phyloP scores from a whole-genome alignment of 306 rosid species.

The Myrica gale region DNA sequence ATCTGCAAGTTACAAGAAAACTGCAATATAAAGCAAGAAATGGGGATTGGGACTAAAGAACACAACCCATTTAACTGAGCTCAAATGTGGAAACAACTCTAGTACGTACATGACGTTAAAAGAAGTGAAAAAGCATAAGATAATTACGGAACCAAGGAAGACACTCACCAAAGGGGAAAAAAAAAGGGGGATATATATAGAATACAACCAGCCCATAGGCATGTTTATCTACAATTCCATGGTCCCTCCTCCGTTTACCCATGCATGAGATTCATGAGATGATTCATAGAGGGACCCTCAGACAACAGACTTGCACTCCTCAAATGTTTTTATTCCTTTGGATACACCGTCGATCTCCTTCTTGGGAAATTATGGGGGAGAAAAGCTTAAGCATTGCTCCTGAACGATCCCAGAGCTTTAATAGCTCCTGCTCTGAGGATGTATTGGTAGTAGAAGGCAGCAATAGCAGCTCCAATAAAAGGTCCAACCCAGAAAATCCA shows the following conservation, averaged over 20 bases:
- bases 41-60: slow-evolving; percentile 20
- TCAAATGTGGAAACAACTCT: slow-evolving; percentile 21
- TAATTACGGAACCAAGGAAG: slow-evolving; percentile 28
- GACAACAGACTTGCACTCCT: slow-evolving; percentile 42
- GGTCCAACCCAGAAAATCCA: slow-evolving; percentile 99
- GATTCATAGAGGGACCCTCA: slow-evolving; percentile 24
- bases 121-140: slow-evolving; percentile 21
- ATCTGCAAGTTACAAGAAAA: not conserved
- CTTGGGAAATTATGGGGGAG: not conserved
- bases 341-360: slow-evolving; percentile 23
- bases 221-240: slow-evolving; percentile 60
- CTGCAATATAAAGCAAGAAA: slow-evolving; percentile 1
- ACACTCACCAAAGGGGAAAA: slow-evolving; percentile 6
- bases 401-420: slow-evolving; percentile 89
- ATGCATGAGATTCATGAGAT: slow-evolving; percentile 4
- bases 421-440: slow-evolving; percentile 83
- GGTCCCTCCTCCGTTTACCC: slow-evolving; percentile 29
- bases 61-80: slow-evolving; percentile 14
- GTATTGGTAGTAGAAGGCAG: slow-evolving; percentile 81
- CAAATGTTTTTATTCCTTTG: slow-evolving; percentile 31
- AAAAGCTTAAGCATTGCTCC: slow-evolving; percentile 69
- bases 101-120: slow-evolving; percentile 17
- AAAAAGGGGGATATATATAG: slow-evolving; percentile 20
- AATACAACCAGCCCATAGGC: slow-evolving; percentile 41
- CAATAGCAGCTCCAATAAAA: slow-evolving; percentile 71